These are phyloP conservation scores for Lachnellula occidentalis DNA, from an alignment of 2,329 filamentous ascomycete species.

Conservation along the genomic window DNA sequence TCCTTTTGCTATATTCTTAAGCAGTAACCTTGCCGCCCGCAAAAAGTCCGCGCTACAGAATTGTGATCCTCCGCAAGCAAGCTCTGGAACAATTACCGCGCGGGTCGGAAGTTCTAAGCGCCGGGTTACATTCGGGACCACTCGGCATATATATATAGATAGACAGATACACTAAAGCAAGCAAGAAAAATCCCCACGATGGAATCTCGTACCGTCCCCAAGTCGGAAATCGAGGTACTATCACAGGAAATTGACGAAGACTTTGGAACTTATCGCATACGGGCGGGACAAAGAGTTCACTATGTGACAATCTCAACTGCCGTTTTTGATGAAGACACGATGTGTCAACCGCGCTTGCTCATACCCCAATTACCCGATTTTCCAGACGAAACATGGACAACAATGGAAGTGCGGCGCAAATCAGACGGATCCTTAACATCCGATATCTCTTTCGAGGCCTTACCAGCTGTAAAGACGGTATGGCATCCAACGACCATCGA, in stretches of 20 bases:
- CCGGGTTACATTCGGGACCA: too few species aligned
- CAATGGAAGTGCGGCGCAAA: conserved; percentile 2
- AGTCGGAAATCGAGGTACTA: not conserved
- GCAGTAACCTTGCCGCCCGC: too few species aligned
- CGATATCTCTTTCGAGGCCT: conserved; percentile 3
- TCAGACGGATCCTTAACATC: conserved; percentile 3
- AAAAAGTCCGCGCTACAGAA: too few species aligned
- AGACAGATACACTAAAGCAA: not conserved
- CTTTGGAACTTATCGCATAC: not conserved
- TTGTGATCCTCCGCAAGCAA: too few species aligned
- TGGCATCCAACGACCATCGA: conserved; percentile 11
- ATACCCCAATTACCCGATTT: conserved; percentile 3
- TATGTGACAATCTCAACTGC: not conserved
- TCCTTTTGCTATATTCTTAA: not conserved
- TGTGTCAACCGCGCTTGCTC: not conserved
- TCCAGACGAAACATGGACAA: conserved; percentile 1
- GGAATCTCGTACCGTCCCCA: not conserved
- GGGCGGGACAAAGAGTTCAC: not conserved
- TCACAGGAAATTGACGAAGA: not conserved
- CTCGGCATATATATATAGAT: too few species aligned
- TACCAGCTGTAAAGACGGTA: conserved; percentile 6
- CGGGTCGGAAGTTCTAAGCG: too few species aligned
- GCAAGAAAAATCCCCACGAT: not conserved
- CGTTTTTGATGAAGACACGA: conserved; percentile 1
- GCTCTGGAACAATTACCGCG: too few species aligned